Evolutionary conservation across 2,329 filamentous ascomycete species (phyloP), one percentile per base, ranked within the genome.

Genomic region (Aschersonia sp.): DNA sequence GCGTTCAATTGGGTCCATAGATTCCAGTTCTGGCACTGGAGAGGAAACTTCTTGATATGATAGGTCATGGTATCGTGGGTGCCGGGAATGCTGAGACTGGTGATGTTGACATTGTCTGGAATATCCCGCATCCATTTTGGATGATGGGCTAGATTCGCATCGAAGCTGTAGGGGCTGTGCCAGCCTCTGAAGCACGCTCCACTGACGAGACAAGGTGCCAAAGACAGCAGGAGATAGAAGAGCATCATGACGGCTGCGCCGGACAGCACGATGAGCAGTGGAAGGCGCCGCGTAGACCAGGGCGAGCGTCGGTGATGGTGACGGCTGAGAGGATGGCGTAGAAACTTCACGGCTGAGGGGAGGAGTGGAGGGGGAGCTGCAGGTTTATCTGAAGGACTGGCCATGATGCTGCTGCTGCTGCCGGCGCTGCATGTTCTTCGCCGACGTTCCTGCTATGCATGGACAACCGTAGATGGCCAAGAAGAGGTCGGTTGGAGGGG

Each of bases 41-140:
- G 63, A 7, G 50, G 48, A 49, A 63, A 59, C 42, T 56, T 53
- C 31, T 50, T 53, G 48, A 71, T 59, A 43, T 59, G 55, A 52
- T 68, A 70, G 14, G 72, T 74, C 66, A 75, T 67, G 30, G 71
- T 73, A 56, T 75, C 71, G 59, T 75, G 72, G 2, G 72, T 74
- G 32, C 72, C 72, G 0, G 72, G 72, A 49, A 75, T 66, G 43
- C 70, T 72, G 41, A 75, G 62, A 45, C 58, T 63, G 32, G 68
- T 62, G 35, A 75, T 57, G 43, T 58, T 60, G 37, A 62, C 58
- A 30, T 58, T 51, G 56, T 73, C 66, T 31, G 68, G 66, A 9
- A 73, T 55, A 6, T 45, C 45, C 22, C 58, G 57, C 71, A 73
- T 73, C 71, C 71, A 74, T 39, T 51, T 47, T 6, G 63, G 56